A percentile compares a stretch with the other conserved stretches of the same genome.
Conservation (phyloP, 306 rosid genomes). For the Fagus crenata region DNA sequence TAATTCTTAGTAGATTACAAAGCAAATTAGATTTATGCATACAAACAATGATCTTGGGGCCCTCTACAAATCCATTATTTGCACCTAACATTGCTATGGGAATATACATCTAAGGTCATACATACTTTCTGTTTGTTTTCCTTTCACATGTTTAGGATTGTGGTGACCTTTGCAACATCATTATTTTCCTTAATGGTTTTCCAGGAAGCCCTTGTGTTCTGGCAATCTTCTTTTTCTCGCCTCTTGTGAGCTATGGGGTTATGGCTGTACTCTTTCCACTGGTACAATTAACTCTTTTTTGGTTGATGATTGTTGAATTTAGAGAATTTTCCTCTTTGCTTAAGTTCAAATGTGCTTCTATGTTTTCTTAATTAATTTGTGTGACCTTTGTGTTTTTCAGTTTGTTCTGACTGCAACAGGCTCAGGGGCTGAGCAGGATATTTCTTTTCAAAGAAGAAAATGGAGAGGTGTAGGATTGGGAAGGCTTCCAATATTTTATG, state of each 20-base stretch:
- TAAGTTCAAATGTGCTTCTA: constrained; percentile 16
- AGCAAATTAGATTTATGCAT: constrained; percentile 7
- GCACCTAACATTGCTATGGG: not conserved
- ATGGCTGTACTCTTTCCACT: constrained; percentile 89
- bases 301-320: not conserved
- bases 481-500: constrained; percentile 76
- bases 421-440: constrained; percentile 72
- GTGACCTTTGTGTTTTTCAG: constrained; percentile 42
- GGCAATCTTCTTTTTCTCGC: constrained; percentile 77
- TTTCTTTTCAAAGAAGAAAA: constrained; percentile 49
- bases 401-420: constrained; percentile 89
- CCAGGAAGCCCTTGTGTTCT: constrained; percentile 94
- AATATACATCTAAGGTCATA: not conserved
- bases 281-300: constrained; percentile 47
- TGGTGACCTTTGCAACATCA: constrained; percentile 28
- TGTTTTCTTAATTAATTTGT: constrained; percentile 14
- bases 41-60: constrained; percentile 17
- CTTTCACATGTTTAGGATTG: not conserved
- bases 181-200: constrained; percentile 32
- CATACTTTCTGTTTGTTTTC: not conserved
- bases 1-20: not conserved
- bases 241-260: constrained; percentile 83
- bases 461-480: constrained; percentile 68
- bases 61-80: not conserved
- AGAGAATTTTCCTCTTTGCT: constrained; percentile 6